Conservation (phyloP, 768 basidiomycete species). For the Fomitopsis pulvina region DNA sequence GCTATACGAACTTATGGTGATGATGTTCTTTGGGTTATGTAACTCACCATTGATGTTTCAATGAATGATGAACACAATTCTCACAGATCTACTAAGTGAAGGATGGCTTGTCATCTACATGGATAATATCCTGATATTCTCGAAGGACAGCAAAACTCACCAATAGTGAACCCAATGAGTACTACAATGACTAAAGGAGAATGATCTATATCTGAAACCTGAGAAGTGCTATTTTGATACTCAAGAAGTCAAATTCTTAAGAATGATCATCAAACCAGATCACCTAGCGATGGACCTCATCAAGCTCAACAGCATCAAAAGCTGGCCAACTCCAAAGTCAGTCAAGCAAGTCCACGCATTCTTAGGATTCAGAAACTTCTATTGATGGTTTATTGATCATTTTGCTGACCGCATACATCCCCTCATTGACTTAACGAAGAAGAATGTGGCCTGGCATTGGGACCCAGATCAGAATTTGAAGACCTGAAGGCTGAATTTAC, state of each 20-base stretch:
- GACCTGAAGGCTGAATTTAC: conserved; percentile 21
- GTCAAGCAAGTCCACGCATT: conserved; percentile 25
- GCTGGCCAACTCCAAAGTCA: conserved; percentile 22
- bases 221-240: conserved; percentile 32
- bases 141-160: conserved; percentile 12
- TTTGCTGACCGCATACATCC: conserved; percentile 23
- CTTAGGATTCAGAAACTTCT: conserved; percentile 27
- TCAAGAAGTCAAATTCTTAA: conserved; percentile 33
- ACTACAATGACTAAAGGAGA: conserved; percentile 21
- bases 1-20: conserved; percentile 29
- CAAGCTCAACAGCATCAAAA: conserved; percentile 31
- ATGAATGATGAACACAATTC: conserved; percentile 10
- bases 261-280: conserved; percentile 28
- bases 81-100: conserved; percentile 8
- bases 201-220: conserved; percentile 23
- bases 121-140: conserved; percentile 18
- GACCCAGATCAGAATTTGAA: conserved; percentile 17
- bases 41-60: conserved; percentile 16
- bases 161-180: conserved; percentile 11
- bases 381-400: conserved; percentile 23
- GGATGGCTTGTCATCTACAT: conserved; percentile 19
- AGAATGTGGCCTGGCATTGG: conserved; percentile 6
- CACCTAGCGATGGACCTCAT: conserved; percentile 31
- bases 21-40: too few species aligned
- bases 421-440: conserved; percentile 19